Evolutionary conservation across 257 asterid genomes (phyloP).

Genomic region (Ballota nigra): DNA sequence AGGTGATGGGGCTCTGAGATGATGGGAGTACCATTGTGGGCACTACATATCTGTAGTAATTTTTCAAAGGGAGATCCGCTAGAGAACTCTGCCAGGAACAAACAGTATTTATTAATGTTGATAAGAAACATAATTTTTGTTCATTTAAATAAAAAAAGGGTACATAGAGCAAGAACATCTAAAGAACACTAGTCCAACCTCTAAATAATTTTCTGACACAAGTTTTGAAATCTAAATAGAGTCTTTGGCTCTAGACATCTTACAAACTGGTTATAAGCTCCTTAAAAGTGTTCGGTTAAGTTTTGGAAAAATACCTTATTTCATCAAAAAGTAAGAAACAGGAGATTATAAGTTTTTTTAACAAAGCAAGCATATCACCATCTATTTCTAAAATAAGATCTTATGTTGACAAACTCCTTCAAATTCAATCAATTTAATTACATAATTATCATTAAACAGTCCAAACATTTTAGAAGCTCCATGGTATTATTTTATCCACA

Average conservation of each 20-base stretch:
- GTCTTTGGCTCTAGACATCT: no score
- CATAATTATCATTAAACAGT: background rate
- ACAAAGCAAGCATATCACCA: background rate
- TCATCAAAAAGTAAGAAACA: background rate
- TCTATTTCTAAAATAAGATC: background rate
- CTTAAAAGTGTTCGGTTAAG: no score
- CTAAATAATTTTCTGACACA: background rate
- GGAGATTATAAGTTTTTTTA: background rate
- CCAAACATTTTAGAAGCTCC: background rate
- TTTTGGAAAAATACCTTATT: no score
- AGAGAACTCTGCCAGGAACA: constrained; percentile 78
- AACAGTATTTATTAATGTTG: background rate
- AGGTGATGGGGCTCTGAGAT: constrained; percentile 22
- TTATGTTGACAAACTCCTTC: background rate
- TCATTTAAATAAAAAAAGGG: background rate
- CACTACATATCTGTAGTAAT: constrained; percentile 94
- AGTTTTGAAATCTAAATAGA: background rate
- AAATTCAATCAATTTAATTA: no score
- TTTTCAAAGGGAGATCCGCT: constrained; percentile 97
- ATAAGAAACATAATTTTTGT: background rate
- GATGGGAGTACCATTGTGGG: constrained; percentile 76
- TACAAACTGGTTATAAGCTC: no score
- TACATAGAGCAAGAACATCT: background rate
- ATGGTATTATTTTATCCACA: background rate
- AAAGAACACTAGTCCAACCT: background rate